Evolutionary conservation across 2,329 filamentous ascomycete genomes (phyloP), one percentile per base, ranked within the genome.

Genomic region (Nothopassalora personata): DNA sequence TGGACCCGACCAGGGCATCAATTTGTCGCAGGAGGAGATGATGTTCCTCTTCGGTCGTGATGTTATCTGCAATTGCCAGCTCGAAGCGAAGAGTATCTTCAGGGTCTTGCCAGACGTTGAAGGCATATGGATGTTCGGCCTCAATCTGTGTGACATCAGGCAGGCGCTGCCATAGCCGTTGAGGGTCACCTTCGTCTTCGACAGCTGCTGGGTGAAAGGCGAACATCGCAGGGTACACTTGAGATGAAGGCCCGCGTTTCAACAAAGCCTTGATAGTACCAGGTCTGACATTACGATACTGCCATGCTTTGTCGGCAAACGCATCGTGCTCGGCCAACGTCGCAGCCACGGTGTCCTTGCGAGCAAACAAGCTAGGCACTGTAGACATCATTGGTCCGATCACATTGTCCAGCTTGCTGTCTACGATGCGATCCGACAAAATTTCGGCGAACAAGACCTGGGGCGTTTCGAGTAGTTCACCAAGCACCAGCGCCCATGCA

Each of bases 221-320:
- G n/a, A 61, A 61, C 18, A 61, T 52, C n/a, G 60, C 57, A 13
- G 60, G 60, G 30, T 59, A 61, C 5, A 59, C 53, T 27, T 59
- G 54, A 7, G 60, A 57, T 4, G 33, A 39, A 3, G 53, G 7
- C 4, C 46, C 49, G 13, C 50, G 48, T 7, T 54, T 54, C 11
- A 61, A n/a, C 6, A 61, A 31, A 4, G 53, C 28, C 27, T 50
- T 56, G 49, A 61, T 57, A 3, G 60, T 61, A 23, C 57, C 57
- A 11, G 60, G 60, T 18, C 60, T 56, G 48, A 61, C 39, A 28
- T 61, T 61, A 18, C 57, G 57, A 30, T 61, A 50, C 9, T 34
- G 18, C 53, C 57, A 61, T 23, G 60, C 60, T 45, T 49, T 9
- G 30, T 51, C 56, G n/a, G 60, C 55, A 27, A 61, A 61, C 1